These are phyloP conservation scores for Plasmopara viticola DNA, from an alignment of 352 stramenopile species.

Conservation along the genomic window DNA sequence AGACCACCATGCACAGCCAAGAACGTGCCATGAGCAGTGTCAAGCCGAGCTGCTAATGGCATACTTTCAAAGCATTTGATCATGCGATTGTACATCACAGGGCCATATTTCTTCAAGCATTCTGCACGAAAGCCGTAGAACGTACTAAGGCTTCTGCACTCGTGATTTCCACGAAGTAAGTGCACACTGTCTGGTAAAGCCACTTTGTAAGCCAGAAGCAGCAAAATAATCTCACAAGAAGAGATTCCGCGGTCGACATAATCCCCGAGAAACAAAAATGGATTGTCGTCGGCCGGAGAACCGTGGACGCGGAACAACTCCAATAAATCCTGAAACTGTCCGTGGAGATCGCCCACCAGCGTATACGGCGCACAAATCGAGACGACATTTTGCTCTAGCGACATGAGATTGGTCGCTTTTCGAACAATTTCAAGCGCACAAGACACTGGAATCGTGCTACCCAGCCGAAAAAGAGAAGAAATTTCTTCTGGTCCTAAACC, in stretches of 20 bases:
- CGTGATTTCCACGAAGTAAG: constrained; percentile 97
- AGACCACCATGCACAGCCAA: constrained; percentile 69
- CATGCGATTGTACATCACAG: constrained; percentile 70
- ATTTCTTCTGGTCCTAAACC: constrained; percentile 30
- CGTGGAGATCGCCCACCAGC: constrained; percentile 90
- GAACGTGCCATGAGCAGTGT: constrained; percentile 56
- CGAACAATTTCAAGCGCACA: constrained; percentile 53
- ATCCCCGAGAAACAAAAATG: constrained; percentile 97
- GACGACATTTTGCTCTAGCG: constrained; percentile 53
- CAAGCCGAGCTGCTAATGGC: constrained; percentile 56
- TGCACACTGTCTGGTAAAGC: constrained; percentile 99
- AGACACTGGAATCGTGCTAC: constrained; percentile 36
- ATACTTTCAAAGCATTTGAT: constrained; percentile 84
- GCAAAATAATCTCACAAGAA: constrained; percentile 95
- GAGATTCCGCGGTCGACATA: constrained; percentile 92
- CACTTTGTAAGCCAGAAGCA: constrained; percentile 97
- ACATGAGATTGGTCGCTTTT: constrained; percentile 52
- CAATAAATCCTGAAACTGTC: constrained; percentile 98
- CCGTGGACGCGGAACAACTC: constrained; percentile 58
- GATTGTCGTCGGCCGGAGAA: constrained; percentile 60
- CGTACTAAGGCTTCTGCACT: constrained; percentile 97
- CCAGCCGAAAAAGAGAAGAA: constrained; percentile 30
- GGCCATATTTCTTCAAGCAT: constrained; percentile 84
- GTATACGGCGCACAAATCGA: constrained; percentile 41
- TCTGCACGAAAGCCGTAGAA: constrained; percentile 99